These are phyloP conservation scores for Mycena crocata DNA, from an alignment of 768 basidiomycete genomes.

Conservation along the genomic window DNA sequence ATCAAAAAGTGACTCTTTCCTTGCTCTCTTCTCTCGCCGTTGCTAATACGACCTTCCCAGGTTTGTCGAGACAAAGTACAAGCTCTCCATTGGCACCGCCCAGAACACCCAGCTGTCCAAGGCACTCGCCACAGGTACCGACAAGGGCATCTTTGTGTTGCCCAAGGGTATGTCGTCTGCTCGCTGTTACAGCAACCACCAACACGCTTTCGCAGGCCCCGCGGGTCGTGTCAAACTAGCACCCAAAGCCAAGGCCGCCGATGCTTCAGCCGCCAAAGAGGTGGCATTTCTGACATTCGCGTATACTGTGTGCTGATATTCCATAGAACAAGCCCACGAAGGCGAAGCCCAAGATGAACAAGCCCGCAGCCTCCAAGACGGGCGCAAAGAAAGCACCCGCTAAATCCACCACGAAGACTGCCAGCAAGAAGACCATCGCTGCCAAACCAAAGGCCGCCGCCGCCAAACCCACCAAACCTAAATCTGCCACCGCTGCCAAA, in stretches of 20 bases:
- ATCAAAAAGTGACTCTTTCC: constrained; percentile 84
- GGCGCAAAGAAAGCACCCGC: too few species aligned
- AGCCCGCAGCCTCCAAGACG: too few species aligned
- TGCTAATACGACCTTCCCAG: constrained; percentile 53
- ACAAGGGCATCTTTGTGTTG: constrained; percentile 85
- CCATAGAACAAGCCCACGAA: constrained; percentile 57
- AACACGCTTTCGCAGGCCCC: constrained; percentile 56
- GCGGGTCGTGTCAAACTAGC: constrained; percentile 84
- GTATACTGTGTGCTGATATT: constrained; percentile 12
- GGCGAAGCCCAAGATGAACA: too few species aligned
- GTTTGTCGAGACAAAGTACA: constrained; percentile 87
- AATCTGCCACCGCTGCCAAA: constrained; percentile 6
- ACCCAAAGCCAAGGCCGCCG: constrained; percentile 57
- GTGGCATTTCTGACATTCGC: constrained; percentile 45
- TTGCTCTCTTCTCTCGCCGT: background rate
- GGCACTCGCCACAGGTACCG: constrained; percentile 84
- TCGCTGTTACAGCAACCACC: constrained; percentile 7
- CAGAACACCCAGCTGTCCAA: constrained; percentile 83
- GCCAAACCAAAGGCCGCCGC: constrained; percentile 42
- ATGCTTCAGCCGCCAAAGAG: constrained; percentile 66
- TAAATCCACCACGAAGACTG: constrained; percentile 47
- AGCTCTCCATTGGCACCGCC: constrained; percentile 80
- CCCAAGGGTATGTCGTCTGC: constrained; percentile 77
- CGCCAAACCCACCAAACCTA: constrained; percentile 18
- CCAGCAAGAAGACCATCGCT: constrained; percentile 51